These are phyloP conservation scores for Lipomyces japonicus DNA, from an alignment of 805 yeast species.

Conservation along the genomic window DNA sequence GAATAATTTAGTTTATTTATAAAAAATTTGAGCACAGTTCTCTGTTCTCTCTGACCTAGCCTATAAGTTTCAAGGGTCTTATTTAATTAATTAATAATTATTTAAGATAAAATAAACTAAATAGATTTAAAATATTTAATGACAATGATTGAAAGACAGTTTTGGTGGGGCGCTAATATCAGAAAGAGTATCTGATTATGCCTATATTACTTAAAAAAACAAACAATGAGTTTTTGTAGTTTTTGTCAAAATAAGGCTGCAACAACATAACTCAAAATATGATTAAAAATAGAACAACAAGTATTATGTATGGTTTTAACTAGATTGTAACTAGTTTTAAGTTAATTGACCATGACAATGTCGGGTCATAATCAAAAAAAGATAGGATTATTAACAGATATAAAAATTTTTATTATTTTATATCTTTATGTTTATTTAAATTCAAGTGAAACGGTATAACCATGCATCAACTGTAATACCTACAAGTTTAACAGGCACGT, in stretches of 20 bases:
- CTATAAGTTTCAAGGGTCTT: too few species aligned
- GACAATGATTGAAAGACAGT: slow-evolving; percentile 31
- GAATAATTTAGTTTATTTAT: too few species aligned
- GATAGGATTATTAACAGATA: slow-evolving; percentile 9
- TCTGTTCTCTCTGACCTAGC: too few species aligned
- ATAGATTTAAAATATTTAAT: slow-evolving; percentile 5
- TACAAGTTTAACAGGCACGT: slow-evolving; percentile 15
- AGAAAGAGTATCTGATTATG: slow-evolving; percentile 32
- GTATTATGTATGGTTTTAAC: slow-evolving; percentile 6
- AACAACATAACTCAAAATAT: slow-evolving; percentile 8
- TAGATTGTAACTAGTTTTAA: too few species aligned
- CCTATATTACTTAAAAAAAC: slow-evolving; percentile 18
- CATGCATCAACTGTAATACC: slow-evolving; percentile 17
- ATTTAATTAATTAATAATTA: too few species aligned
- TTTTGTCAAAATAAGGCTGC: slow-evolving; percentile 5
- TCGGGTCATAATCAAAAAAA: slow-evolving; percentile 5
- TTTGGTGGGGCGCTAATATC: slow-evolving; percentile 33
- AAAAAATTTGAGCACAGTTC: neutral
- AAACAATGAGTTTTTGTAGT: too few species aligned
- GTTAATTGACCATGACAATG: too few species aligned
- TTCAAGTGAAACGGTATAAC: slow-evolving; percentile 22
- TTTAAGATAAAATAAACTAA: too few species aligned
- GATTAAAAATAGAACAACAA: slow-evolving; percentile 7
- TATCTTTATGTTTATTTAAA: slow-evolving; percentile 17
- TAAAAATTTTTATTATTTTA: slow-evolving; percentile 15